Base-by-base conservation (phyloP, 805 yeast genomes). In the baker's yeast (Saccharomyces cerevisiae) region DNA sequence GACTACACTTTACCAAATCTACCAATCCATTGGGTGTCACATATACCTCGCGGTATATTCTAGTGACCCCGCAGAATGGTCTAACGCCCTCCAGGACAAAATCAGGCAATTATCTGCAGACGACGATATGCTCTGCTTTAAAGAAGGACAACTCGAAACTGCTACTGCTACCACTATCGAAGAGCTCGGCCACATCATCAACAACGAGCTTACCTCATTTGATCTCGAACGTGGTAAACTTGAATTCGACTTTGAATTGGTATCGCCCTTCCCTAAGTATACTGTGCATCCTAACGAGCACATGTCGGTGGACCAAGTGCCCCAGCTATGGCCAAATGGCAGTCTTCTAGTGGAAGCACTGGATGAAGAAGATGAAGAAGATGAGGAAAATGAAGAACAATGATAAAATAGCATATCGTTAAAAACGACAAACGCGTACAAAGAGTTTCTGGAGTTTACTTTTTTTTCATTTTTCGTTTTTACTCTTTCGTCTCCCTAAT, bases 31-130 rank as follows among this genome's bases (percentile, higher is more conserved):
- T 24, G 70, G 70, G 11, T 59, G 66, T 22, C 65, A 62, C 48
- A 47, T 66, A 47, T 67, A 60, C 43, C 51, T 65, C 31, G 46
- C 58, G 1, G 54, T 60, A 22, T 52, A 85, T 57, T 80, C 87
- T 29, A 96, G 88, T 62, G 83, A 85, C 60, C 92, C 94, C 0
- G 62, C 74, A 4, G 89, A 82, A 63, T 89, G 91, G 64, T 68
- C 83, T n/a, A 77, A 75, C 2, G 71, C 72, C 2, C 79, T 87
- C 13, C 74, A 72, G 22, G 82, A 81, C 13, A 65, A 60, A 51
- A 51, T 66, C 9, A 46, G 52, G 9, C 54, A 53, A 11, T 43
- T 66, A 13, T 31, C 53, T 1, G 53, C 57, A 11, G 63, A 63
- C 51, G 58, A 55, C 1, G 51, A 51, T 13, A 53, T 55, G 21